Percentiles rank a stretch among this genome's conserved stretches.
These are phyloP conservation scores for Aspergillus bertholletiae DNA, from an alignment of 495 filamentous ascomycete species.

Conservation along the genomic window DNA sequence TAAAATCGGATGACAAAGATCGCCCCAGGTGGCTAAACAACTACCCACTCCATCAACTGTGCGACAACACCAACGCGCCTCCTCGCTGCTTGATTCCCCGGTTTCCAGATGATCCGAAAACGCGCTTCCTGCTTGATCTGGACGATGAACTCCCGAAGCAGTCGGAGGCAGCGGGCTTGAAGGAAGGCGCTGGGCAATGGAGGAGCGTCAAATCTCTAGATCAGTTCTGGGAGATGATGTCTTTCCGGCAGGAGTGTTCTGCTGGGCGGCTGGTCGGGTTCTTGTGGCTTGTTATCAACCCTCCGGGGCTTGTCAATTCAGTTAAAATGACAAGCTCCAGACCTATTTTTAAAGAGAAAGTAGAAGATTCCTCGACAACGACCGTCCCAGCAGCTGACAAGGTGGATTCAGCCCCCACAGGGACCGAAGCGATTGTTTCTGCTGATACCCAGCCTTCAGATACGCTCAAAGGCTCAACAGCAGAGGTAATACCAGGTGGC, in stretches of 20 bases:
- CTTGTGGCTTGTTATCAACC: conserved; percentile 81
- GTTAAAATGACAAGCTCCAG: conserved; percentile 36
- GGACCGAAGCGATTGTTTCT: background rate
- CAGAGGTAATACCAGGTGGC: conserved; percentile 9
- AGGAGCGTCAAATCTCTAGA: conserved; percentile 75
- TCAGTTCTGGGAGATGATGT: conserved; percentile 99
- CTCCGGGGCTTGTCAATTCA: conserved; percentile 38
- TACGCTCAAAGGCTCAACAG: background rate
- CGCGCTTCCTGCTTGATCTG: conserved; percentile 82
- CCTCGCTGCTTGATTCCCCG: conserved; percentile 82
- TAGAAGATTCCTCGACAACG: conserved; percentile 6
- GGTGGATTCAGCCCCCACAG: background rate
- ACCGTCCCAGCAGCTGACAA: background rate
- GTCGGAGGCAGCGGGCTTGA: conserved; percentile 24
- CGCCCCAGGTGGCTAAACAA: conserved; percentile 45
- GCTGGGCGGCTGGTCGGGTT: conserved; percentile 89
- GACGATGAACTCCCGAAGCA: conserved; percentile 67
- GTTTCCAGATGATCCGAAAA: conserved; percentile 95
- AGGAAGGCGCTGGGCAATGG: conserved; percentile 62
- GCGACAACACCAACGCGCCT: conserved; percentile 55
- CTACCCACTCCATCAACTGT: conserved; percentile 65
- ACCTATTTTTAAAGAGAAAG: conserved; percentile 2
- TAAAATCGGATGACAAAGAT: conserved; percentile 40
- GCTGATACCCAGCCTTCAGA: background rate
- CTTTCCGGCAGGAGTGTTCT: conserved; percentile 92